phyloP scores from a whole-genome alignment of 805 yeast genomes.

The Myxozyma neotropica region DNA sequence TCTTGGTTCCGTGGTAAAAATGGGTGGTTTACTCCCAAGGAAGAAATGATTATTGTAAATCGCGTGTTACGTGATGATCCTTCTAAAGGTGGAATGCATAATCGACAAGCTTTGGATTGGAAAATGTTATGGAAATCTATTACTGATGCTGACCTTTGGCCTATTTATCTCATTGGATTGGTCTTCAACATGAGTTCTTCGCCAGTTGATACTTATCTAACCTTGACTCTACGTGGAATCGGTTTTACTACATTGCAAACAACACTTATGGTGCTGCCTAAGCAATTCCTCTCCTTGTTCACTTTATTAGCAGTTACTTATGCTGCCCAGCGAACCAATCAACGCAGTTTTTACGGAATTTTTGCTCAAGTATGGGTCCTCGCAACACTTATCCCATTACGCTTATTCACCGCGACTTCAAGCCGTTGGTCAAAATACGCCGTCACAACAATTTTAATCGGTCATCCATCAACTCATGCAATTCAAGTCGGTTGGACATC shows the following conservation, averaged over 20 bases:
- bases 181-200: constrained; percentile 47
- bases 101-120: constrained; percentile 54
- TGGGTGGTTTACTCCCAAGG: constrained; percentile 58
- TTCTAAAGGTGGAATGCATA: constrained; percentile 63
- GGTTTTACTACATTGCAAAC: constrained; percentile 58
- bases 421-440: constrained; percentile 34
- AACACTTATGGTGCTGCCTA: constrained; percentile 58
- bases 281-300: constrained; percentile 37
- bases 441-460: constrained; percentile 42
- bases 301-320: constrained; percentile 36
- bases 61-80: constrained; percentile 67
- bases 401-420: constrained; percentile 12
- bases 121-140: constrained; percentile 49
- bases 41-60: constrained; percentile 61
- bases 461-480: constrained; percentile 56
- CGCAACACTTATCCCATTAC: constrained; percentile 36
- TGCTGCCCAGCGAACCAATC: constrained; percentile 11
- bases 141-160: constrained; percentile 58
- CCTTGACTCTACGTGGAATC: constrained; percentile 51
- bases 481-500: constrained; percentile 64
- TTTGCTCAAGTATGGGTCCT: constrained; percentile 27
- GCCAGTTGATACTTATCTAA: constrained; percentile 50
- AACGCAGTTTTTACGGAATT: constrained; percentile 19
- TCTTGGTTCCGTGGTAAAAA: constrained; percentile 52
- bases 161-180: constrained; percentile 55